phyloP scores from a whole-genome alignment of 441 rosid genomes.

The Populus tomentosa region DNA sequence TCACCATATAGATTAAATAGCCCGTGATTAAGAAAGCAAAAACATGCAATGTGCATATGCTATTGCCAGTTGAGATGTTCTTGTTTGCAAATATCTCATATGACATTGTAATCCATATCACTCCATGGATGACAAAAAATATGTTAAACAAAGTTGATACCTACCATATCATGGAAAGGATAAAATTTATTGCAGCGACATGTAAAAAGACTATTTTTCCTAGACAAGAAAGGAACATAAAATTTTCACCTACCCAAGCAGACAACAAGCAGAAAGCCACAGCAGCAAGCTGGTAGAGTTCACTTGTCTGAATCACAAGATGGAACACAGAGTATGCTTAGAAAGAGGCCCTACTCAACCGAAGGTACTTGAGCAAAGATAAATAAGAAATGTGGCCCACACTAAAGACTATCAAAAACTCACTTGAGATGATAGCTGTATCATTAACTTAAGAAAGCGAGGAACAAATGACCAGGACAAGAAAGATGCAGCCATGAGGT shows the following conservation, averaged over 20 bases:
- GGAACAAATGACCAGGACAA: constrained; percentile 96
- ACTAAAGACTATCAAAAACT: constrained; percentile 18
- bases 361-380: neutral
- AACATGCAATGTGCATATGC: neutral
- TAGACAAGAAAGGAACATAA: neutral
- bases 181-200: neutral
- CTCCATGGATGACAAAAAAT: neutral
- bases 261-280: constrained; percentile 98
- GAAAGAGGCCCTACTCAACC: neutral
- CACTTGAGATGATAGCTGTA: constrained; percentile 94
- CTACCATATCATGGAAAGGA: neutral
- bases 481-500: constrained; percentile 66
- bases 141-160: neutral
- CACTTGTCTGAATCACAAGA: constrained; percentile 67
- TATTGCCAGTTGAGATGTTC: neutral
- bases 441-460: constrained; percentile 91
- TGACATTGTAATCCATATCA: neutral
- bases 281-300: constrained; percentile 95
- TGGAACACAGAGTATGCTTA: neutral
- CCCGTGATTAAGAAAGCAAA: neutral
- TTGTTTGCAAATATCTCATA: neutral
- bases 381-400: neutral
- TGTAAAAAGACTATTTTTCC: neutral
- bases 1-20: neutral
- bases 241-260: constrained; percentile 80